Base-by-base conservation (phyloP, 176 grass and related monocot species). In the Puya raimondii region DNA sequence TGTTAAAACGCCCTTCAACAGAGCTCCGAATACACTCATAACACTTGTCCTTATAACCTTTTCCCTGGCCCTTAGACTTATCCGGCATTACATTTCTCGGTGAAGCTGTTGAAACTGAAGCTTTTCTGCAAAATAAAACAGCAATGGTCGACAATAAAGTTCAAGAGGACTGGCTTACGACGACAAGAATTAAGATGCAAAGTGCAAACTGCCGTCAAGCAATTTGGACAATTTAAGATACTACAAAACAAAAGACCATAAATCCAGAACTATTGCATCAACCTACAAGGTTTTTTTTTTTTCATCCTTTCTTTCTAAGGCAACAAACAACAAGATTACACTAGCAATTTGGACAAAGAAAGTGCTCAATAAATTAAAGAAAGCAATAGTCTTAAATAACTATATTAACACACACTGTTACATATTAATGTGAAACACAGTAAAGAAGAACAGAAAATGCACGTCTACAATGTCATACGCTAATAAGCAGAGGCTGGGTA, bases 21-120 rank as follows among this genome's bases (percentile, higher is more conserved):
- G 95, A 81, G 86, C 91, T 94, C 51, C 95, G 77, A 59, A 99
- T 86, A 59, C 67, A 81, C 69, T 94, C 87, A 74, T 99, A 99
- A 68, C 90, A 99, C 82, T 99, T 99, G 67, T 99, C 87, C 73
- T 91, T 99, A 74, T 88, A 99, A 66, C 89, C 80, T 78, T 99
- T 99, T 86, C 85, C 87, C 76, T 88, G 89, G 64, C 53, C 78
- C 66, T 88, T 94, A 1, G 80, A 78, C 63, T 99, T 99, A 52
- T 89, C 88, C 82, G 84, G 86, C 71, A 72, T 61, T 49, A 23
- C 70, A 69, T 74, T 89, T 94, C 72, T 91, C 56, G 85, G 95
- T 33, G 89, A 85, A 61, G 64, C 67, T 68, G 65, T 70, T 78
- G 76, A 51, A 73, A 81, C 82, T 53, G 78, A 64, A 79, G 81